Base-by-base conservation (phyloP, 495 filamentous ascomycete genomes). In the Aspergillus asperescens region DNA sequence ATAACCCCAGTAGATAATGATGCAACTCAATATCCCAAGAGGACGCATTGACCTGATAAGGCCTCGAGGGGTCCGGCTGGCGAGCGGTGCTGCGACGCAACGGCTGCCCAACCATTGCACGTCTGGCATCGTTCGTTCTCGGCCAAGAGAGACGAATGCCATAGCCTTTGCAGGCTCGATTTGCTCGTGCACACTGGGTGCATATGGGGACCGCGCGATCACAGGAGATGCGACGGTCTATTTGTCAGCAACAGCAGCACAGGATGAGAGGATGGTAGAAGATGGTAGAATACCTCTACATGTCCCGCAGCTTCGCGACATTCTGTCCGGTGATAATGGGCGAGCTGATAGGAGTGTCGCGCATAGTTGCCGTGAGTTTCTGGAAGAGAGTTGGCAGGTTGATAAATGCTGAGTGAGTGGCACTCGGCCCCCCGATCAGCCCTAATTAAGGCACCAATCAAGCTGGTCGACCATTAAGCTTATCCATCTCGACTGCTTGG, bases 61-160 rank as follows among this genome's bases (percentile, higher is more conserved):
- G 10, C 10, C 3, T 2, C 18, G 15, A 18, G 13, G 25, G 40
- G 1, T n/a, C 34, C 6, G 20, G 6, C 18, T 27, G 52, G 25
- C 0, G 24, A 16, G 52, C 16, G 10, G 12, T 34, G 15, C 23
- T 20, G 25, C 20, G 13, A n/a, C 19, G n/a, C 13, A n/a, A 16
- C 25, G 35, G 15, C 4, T 20, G 9, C 7, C 37, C 37, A 19
- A 55, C 38, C 25, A 55, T 10, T 1, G 52, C 35, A 3, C 52
- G 52, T 23, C 44, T 48, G 15, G 23, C 13, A 55, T 55, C 32
- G 18, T 19, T 55, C 15, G 37, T 5, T 12, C 43, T 55, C 1
- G 52, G 52, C 52, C 52, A 55, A 5, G 52, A 55, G 4, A 55
- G 37, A 1, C 52, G 52, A 10, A 55, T 22, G 1, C 52, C 52